phyloP scores from a whole-genome alignment of 352 stramenopile genomes.

The Globisporangium nagaii region DNA sequence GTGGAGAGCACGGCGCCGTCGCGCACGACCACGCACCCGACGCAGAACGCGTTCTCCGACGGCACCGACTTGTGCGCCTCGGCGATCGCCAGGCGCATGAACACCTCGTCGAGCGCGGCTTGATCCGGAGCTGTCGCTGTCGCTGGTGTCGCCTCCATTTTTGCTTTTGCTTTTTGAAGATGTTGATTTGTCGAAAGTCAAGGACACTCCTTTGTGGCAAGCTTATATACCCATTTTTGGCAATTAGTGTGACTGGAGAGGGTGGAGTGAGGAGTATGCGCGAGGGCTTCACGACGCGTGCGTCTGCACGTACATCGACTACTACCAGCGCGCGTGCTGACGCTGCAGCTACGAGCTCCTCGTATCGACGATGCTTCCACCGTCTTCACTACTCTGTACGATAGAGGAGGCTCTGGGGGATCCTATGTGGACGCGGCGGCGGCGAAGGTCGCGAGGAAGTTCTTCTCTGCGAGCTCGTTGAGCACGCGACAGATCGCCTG shows the following conservation, averaged over 20 bases:
- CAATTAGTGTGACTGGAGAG: not conserved
- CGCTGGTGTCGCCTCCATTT: not conserved
- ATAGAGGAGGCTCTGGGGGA: not conserved
- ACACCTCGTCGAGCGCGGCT: conserved; percentile 26
- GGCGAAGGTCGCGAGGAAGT: conserved; percentile 25
- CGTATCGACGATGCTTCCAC: conserved; percentile 1
- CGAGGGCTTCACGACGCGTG: too few species aligned
- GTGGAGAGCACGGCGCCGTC: conserved; percentile 52
- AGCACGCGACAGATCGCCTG: conserved; percentile 53
- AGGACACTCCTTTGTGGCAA: too few species aligned
- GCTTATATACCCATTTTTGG: too few species aligned
- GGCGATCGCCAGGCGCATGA: conserved; percentile 78
- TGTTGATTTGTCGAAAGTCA: too few species aligned
- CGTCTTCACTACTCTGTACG: not conserved
- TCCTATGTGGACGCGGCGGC: not conserved
- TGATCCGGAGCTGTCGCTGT: not conserved
- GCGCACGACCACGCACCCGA: conserved; percentile 72
- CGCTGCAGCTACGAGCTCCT: too few species aligned
- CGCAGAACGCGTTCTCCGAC: conserved; percentile 74
- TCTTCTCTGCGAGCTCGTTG: conserved; percentile 30
- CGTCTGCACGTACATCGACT: not conserved
- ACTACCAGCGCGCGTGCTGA: too few species aligned
- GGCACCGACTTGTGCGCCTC: conserved; percentile 72
- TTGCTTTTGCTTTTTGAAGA: conserved; percentile 1
- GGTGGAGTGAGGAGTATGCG: not conserved